Percentiles rank a stretch among this genome's conserved stretches.
phyloP scores from a whole-genome alignment of 129 eudicot genomes.

The Flaveria bidentis region DNA sequence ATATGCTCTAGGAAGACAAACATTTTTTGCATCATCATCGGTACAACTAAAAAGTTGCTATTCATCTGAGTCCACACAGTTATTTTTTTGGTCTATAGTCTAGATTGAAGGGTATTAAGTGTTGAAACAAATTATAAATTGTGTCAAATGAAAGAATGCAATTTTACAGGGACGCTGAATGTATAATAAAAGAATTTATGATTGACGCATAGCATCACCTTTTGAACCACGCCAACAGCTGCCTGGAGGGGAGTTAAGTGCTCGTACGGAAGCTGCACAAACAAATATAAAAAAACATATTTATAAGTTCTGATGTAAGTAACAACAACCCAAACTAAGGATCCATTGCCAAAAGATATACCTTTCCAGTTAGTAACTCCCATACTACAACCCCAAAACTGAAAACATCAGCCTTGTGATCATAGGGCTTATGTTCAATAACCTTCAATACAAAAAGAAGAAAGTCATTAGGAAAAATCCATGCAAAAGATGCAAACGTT shows the following conservation, averaged over 20 bases:
- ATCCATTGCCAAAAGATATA: conserved; percentile 22
- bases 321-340: neutral
- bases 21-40: neutral
- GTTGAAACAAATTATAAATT: neutral
- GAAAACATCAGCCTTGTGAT: conserved; percentile 96
- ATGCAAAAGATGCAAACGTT: neutral
- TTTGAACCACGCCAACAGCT: conserved; percentile 95
- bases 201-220: conserved; percentile 46
- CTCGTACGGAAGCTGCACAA: conserved; percentile 84
- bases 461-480: conserved; percentile 29
- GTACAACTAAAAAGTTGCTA: neutral
- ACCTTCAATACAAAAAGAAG: conserved; percentile 52
- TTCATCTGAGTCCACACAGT: neutral
- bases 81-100: neutral
- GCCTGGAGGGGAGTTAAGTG: conserved; percentile 91
- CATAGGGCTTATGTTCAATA: conserved; percentile 95
- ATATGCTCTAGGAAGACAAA: neutral
- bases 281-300: conserved; percentile 7
- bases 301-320: neutral
- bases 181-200: neutral
- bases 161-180: neutral
- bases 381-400: conserved; percentile 88
- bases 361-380: conserved; percentile 98
- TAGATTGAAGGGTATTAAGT: neutral
- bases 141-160: neutral